These are phyloP conservation scores for Zygoascus bituminiphila DNA, from an alignment of 805 yeast genomes.

Conservation along the genomic window DNA sequence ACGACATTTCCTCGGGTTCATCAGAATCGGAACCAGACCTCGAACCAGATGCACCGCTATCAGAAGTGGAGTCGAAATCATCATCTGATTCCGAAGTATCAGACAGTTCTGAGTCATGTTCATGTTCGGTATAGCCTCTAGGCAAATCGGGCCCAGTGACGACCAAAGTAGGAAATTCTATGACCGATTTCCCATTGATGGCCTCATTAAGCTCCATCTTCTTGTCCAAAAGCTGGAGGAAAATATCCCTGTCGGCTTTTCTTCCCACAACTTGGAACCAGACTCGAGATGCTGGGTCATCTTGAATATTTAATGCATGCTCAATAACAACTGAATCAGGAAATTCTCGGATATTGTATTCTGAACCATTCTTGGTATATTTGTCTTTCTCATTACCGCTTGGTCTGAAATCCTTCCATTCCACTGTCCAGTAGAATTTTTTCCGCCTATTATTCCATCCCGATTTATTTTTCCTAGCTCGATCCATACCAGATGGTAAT, in stretches of 20 bases:
- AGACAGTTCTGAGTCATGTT: slow-evolving; percentile 12
- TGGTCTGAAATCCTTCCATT: slow-evolving; percentile 37
- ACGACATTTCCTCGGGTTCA: neutral
- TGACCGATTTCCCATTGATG: slow-evolving; percentile 49
- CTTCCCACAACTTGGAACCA: neutral
- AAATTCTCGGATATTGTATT: slow-evolving; percentile 1
- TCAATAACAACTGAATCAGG: slow-evolving; percentile 5
- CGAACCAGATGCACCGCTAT: slow-evolving; percentile 8
- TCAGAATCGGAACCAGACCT: slow-evolving; percentile 9
- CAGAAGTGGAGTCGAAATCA: slow-evolving; percentile 12
- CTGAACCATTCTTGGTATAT: neutral
- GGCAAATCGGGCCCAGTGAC: slow-evolving; percentile 4
- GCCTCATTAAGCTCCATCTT: slow-evolving; percentile 37
- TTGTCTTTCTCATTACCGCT: neutral
- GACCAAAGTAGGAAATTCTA: slow-evolving; percentile 70
- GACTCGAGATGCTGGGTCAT: neutral
- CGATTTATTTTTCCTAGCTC: slow-evolving; percentile 55
- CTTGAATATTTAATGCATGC: neutral
- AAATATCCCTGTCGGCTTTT: neutral
- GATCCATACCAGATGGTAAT: slow-evolving; percentile 67
- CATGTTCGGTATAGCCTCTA: neutral
- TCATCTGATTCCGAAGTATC: slow-evolving; percentile 11
- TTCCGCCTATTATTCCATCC: slow-evolving; percentile 59
- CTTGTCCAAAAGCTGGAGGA: slow-evolving; percentile 12
- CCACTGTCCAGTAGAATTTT: slow-evolving; percentile 70